Evolutionary conservation across 805 yeast genomes (phyloP), one percentile per base, ranked within the genome.

Genomic region (Saccharomycopsis capsularis): DNA sequence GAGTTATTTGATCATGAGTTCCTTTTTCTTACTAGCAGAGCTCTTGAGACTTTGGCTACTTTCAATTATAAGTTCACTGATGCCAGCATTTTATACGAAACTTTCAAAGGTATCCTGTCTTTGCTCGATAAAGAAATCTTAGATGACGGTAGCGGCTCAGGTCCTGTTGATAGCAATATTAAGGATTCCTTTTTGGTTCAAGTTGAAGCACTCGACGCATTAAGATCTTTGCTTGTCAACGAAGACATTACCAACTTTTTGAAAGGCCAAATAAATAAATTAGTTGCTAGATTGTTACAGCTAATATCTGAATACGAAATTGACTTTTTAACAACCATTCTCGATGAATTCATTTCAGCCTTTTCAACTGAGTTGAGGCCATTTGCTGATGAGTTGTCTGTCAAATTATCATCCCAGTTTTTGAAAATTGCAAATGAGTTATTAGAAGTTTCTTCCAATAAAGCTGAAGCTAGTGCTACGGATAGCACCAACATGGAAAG

Each of bases 311-410:
- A 79, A 47, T 81, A 88, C 57, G 99, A 93, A 60, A 76, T 83
- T 54, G 99, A 95, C 60, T 76, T 87, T 34, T 71, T 93, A 21
- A 78, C 95, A 5, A 84, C 81, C 43, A 95, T 91, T n/a, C 88
- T 93, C 82, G 98, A 93, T 67, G 89, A 88, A 49, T 87, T 93
- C 62, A 96, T 93, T 30, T 96, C 89, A 60, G 75, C 78, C 52
- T 95, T 86, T 64, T 76, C 95, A 1, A 83, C 78, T 49, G 95
- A 91, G 65, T 71, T 93, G 54, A 87, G 89, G 44, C 97, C 98
- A 18, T 91, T 86, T 66, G 91, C 95, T 4, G 66, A 73, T 22
- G 82, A 83, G 52, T 64, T 85, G 47, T 82, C 81, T 3, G 61
- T 67, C 4, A 80, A 77, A 52, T 67, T 85, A 53, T 78, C 75